Base-by-base conservation (phyloP, 192 early-diverging fungal genomes). In the Lunasporangiospora selenospora region DNA sequence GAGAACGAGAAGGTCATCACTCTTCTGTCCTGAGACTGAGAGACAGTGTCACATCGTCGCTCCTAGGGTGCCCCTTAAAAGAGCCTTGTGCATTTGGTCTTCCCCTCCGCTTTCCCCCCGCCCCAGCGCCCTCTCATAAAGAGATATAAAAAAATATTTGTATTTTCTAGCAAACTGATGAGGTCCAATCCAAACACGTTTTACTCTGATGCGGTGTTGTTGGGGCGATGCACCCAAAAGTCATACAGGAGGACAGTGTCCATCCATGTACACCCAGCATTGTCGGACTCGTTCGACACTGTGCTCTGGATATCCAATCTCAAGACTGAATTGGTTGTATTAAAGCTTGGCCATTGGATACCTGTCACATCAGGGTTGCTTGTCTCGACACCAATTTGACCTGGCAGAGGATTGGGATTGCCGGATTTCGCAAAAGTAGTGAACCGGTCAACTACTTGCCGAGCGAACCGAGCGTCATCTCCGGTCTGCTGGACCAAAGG, bases 381-480 rank as follows among this genome's bases (percentile, higher is more conserved):
- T 10, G 32, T 11, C 19, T 58, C 65, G 13, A 47, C 48, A 21
- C 56, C 65, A 7, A 4, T 18, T 18, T 34, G 46, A 33, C 43
- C 57, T 6, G 55, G 18, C 24, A 41, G 9, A 6, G 64, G 78
- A 30, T 80, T 77, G 0, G 78, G 78, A 19, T 80, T 61, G 4
- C 62, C 64, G 3, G 62, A 50, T 49, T 67, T 70, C 3, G 75
- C 78, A 57, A 80, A 80, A 0, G 61, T 44, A 6, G 76, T 64
- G 27, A 80, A 69, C 0, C 75, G 59, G 34, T 49, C 34, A 12
- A 70, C 57, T 19, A 67, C 53, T 21, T 77, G 78, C 2, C 69
- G 53, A 3, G 75, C 60, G 13, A 80, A 65, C 6, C 69, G 75
- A 31, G 76, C 78, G 37, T 76, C 60, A 23, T 80, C 67, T 7